These are phyloP conservation scores for Myriangium duriaei DNA, from an alignment of 2,329 filamentous ascomycete species.

Conservation along the genomic window DNA sequence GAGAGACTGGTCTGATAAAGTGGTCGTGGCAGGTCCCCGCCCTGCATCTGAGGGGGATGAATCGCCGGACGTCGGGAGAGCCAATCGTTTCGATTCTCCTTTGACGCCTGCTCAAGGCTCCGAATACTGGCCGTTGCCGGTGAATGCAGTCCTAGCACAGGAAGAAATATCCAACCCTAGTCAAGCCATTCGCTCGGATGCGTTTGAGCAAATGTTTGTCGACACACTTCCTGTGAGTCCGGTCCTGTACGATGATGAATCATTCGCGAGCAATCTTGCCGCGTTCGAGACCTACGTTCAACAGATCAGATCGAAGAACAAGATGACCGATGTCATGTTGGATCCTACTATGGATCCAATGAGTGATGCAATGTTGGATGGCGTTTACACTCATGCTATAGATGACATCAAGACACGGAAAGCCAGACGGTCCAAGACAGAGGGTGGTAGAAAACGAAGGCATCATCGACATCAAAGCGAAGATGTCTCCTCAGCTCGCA, in stretches of 20 bases:
- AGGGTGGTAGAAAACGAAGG: not conserved
- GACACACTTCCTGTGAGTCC: conserved; percentile 17
- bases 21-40: conserved; percentile 4
- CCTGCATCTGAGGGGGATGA: not conserved
- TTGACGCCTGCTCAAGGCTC: conserved; percentile 5
- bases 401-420: conserved; percentile 2
- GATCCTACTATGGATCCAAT: not conserved
- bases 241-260: not conserved
- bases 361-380: conserved; percentile 6
- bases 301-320: conserved; percentile 1
- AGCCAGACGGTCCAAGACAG: not conserved
- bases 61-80: not conserved
- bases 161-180: conserved; percentile 13
- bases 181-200: conserved; percentile 18
- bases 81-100: conserved; percentile 6
- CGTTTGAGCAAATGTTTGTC: conserved; percentile 23
- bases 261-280: conserved; percentile 4
- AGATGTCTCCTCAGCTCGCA: conserved; percentile 9
- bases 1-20: conserved; percentile 6
- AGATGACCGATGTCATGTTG: not conserved
- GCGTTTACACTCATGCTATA: conserved; percentile 6
- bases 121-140: conserved; percentile 11
- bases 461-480: conserved; percentile 8
- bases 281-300: conserved; percentile 6
- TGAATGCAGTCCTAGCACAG: not conserved